These are phyloP conservation scores for Chlorella variabilis DNA, from an alignment of 163 green algal genomes.

Conservation along the genomic window DNA sequence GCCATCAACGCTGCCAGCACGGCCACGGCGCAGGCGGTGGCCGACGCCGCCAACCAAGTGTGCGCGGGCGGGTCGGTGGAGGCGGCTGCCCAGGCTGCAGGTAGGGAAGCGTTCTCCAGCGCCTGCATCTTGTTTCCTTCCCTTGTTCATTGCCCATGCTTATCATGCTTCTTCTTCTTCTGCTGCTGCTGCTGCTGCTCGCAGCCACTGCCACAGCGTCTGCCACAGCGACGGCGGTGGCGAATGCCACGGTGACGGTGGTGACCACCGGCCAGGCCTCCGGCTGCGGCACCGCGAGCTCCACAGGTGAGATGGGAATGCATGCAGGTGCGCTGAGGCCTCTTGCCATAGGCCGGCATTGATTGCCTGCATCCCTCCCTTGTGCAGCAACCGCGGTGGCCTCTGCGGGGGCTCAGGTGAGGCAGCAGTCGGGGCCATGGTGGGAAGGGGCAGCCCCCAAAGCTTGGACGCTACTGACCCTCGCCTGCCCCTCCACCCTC, in stretches of 20 bases:
- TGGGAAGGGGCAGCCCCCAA: not conserved
- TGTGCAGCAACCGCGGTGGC: constrained; percentile 20
- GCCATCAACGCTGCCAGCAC: constrained; percentile 28
- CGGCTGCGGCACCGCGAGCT: constrained; percentile 12
- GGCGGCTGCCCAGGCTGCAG: constrained; percentile 7
- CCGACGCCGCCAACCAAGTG: not conserved
- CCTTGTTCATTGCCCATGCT: no score
- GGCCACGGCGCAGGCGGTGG: constrained; percentile 13
- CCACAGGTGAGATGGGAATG: constrained; percentile 6
- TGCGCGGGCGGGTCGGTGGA: not conserved
- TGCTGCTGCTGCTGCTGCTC: no score
- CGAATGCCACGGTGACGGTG: constrained; percentile 13
- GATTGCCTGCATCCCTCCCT: not conserved
- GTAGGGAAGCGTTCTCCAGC: no score
- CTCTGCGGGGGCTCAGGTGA: constrained; percentile 3
- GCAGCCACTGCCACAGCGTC: constrained; percentile 1
- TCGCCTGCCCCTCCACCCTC: not conserved
- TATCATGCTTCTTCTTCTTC: no score
- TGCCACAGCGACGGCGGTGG: constrained; percentile 12
- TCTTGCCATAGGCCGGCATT: no score
- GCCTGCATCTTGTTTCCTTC: no score
- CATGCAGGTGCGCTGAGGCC: no score
- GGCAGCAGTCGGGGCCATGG: not conserved
- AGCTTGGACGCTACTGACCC: not conserved
- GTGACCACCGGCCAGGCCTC: constrained; percentile 5